These are phyloP conservation scores for Abrus precatorius DNA, from an alignment of 306 rosid genomes.

Conservation along the genomic window DNA sequence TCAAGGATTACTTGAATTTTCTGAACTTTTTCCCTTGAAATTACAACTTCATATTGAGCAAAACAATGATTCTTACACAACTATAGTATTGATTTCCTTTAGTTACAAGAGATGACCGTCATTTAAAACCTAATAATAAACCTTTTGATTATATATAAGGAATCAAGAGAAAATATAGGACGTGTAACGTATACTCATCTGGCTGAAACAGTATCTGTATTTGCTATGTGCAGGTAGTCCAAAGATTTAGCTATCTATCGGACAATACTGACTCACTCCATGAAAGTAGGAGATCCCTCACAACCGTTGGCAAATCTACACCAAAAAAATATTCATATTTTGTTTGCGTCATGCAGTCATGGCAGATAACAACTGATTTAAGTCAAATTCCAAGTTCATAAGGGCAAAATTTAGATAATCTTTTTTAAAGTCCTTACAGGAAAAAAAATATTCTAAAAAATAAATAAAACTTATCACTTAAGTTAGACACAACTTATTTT, in stretches of 20 bases:
- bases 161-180: slow-evolving; percentile 23
- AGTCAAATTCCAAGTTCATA: slow-evolving; percentile 11
- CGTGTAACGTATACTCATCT: slow-evolving; percentile 54
- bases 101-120: slow-evolving; percentile 42
- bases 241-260: slow-evolving; percentile 66
- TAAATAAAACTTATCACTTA: too few relatives aligned
- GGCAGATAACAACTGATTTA: slow-evolving; percentile 23
- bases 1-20: not conserved
- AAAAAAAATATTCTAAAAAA: too few relatives aligned
- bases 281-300: slow-evolving; percentile 86
- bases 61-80: slow-evolving; percentile 51
- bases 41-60: slow-evolving; percentile 31
- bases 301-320: slow-evolving; percentile 80
- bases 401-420: too few relatives aligned
- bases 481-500: too few relatives aligned
- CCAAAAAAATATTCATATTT: slow-evolving; percentile 26
- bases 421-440: too few relatives aligned
- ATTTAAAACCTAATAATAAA: slow-evolving; percentile 47
- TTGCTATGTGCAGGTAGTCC: slow-evolving; percentile 50
- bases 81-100: slow-evolving; percentile 30
- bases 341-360: slow-evolving; percentile 20
- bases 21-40: slow-evolving; percentile 30
- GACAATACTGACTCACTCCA: slow-evolving; percentile 83
- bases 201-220: slow-evolving; percentile 41
- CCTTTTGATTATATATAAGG: not conserved